Base-by-base conservation (phyloP, 2,329 filamentous ascomycete genomes). In the Aspergillus hiratsukae region DNA sequence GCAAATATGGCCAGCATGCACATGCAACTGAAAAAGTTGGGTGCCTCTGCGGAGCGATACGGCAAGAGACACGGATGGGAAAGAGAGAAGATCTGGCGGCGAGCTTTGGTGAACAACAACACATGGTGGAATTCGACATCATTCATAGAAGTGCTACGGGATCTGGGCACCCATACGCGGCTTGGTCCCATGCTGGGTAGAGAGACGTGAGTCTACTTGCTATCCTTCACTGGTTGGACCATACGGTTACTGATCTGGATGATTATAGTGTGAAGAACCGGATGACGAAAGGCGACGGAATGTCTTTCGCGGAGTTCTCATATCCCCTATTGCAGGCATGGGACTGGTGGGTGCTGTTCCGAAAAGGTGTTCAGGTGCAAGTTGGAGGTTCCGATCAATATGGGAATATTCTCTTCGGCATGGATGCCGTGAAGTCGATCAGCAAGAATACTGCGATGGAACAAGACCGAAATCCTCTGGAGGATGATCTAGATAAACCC, bases 361-460 rank as follows among this genome's bases (percentile, higher is more conserved):
- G 83, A 25, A 82, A 81, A 52, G 80, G 82, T 49, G 81, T 91
- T 9, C 87, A 92, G 69, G 83, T 97, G 70, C 91, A 99, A 75
- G 90, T 99, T 52, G 94, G 94, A 56, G 94, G 94, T 41, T 91
- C 91, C 6, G 94, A 99, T 70, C 94, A 99, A 76, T 97, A 88
- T 70, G 94, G 94, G 60, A 99, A 99, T 75, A 97, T 99, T 62
- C 83, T 95, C 28, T 87, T 92, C 11, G 94, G 94, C 50, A 87
- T 94, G 68, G 90, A 97, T 58, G 84, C 89, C 2, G 83, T 97
- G 66, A 93, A 92, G 72, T 80, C 87, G 54, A 86, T 93, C 46
- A 83, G 87, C 53, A 81, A 82, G 45, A 71, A 72, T 49, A 69
- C 70, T 52, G 62, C 61, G 28, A 54, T 67, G 6, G 66, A 79